phyloP scores from a whole-genome alignment of 2,329 filamentous ascomycete genomes.

The Dothideomycetes sp. region DNA sequence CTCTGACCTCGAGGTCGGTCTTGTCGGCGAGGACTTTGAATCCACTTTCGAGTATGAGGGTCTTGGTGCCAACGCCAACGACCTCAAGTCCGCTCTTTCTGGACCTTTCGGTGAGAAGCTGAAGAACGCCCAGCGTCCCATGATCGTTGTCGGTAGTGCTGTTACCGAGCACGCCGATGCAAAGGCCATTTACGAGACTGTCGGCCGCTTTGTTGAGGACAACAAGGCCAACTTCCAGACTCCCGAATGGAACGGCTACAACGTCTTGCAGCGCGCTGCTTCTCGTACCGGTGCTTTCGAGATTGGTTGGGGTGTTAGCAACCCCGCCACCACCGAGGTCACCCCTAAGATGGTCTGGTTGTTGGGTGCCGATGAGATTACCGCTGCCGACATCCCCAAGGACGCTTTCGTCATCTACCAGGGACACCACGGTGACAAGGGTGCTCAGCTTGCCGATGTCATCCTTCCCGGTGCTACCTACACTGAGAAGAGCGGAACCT shows the following conservation, averaged over 20 bases:
- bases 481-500: slow-evolving; percentile 93
- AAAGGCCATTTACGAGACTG: slow-evolving; percentile 84
- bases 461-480: slow-evolving; percentile 91
- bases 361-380: slow-evolving; percentile 86
- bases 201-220: slow-evolving; percentile 89
- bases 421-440: slow-evolving; percentile 91
- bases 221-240: slow-evolving; percentile 81
- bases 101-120: slow-evolving; percentile 92
- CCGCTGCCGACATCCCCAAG: slow-evolving; percentile 78
- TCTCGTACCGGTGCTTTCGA: slow-evolving; percentile 91
- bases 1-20: slow-evolving; percentile 84
- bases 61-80: slow-evolving; percentile 66
- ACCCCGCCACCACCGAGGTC: slow-evolving; percentile 68
- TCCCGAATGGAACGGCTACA: slow-evolving; percentile 93
- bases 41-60: slow-evolving; percentile 95
- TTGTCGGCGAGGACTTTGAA: slow-evolving; percentile 83
- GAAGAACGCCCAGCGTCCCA: slow-evolving; percentile 74
- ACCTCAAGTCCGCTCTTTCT: slow-evolving; percentile 75
- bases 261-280: slow-evolving; percentile 86
- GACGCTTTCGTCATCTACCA: slow-evolving; percentile 96
- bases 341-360: slow-evolving; percentile 95
- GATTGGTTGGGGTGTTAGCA: slow-evolving; percentile 86
- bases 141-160: slow-evolving; percentile 92
- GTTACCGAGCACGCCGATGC: slow-evolving; percentile 85
- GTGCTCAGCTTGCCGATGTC: slow-evolving; percentile 86